Evolutionary conservation across 2,329 filamentous ascomycete species (phyloP).

Genomic region (Aspergillus calidoustus): DNA sequence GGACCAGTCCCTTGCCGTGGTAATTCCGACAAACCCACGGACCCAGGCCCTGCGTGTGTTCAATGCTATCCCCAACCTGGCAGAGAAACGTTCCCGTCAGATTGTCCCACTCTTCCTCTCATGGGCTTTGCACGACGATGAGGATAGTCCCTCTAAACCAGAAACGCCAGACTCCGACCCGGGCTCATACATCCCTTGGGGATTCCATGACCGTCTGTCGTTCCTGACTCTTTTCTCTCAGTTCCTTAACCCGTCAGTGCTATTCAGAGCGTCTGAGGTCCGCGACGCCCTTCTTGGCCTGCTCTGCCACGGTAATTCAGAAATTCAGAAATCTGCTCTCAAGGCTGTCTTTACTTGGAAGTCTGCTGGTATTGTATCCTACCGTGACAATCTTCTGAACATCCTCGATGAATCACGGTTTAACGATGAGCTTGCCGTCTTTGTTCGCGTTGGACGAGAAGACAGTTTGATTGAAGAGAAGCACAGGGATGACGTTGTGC

Average conservation of each 20-base stretch:
- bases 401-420: slow-evolving; percentile 89
- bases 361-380: slow-evolving; percentile 71
- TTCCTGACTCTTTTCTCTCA: slow-evolving; percentile 81
- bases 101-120: slow-evolving; percentile 84
- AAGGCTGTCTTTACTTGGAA: slow-evolving; percentile 92
- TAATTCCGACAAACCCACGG: slow-evolving; percentile 59
- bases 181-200: slow-evolving; percentile 42
- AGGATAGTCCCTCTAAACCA: slow-evolving; percentile 35
- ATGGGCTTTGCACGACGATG: slow-evolving; percentile 68
- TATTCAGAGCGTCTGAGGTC: slow-evolving; percentile 78
- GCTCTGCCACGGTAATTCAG: slow-evolving; percentile 84
- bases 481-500: slow-evolving; percentile 77
- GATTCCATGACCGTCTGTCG: slow-evolving; percentile 75
- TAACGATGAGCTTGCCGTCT: slow-evolving; percentile 88
- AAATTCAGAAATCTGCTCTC: slow-evolving; percentile 83
- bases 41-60: slow-evolving; percentile 81
- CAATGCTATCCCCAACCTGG: slow-evolving; percentile 71
- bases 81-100: slow-evolving; percentile 82
- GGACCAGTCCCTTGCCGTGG: slow-evolving; percentile 53
- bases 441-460: slow-evolving; percentile 73
- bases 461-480: slow-evolving; percentile 71
- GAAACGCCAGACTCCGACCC: slow-evolving; percentile 16
- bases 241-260: slow-evolving; percentile 82
- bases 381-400: slow-evolving; percentile 83
- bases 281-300: slow-evolving; percentile 75